These are phyloP conservation scores for Ogataea nakhonphanomensis DNA, from an alignment of 805 yeast genomes.

Conservation along the genomic window DNA sequence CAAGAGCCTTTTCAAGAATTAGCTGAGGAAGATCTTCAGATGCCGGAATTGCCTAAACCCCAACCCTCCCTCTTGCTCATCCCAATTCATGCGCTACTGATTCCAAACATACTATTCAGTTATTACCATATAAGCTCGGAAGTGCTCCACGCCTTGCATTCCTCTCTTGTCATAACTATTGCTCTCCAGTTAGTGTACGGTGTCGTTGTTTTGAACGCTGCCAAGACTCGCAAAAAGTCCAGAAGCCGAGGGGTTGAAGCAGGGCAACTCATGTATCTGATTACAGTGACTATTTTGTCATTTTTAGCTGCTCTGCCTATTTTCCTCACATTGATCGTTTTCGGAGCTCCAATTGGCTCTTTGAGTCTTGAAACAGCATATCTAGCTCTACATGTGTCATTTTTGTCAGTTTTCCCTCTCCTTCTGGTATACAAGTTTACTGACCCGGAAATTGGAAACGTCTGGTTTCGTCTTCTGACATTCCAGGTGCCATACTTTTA, in stretches of 20 bases:
- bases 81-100: conserved; percentile 32
- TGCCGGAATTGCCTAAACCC: conserved; percentile 14
- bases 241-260: conserved; percentile 4
- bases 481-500: conserved; percentile 30
- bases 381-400: conserved; percentile 58
- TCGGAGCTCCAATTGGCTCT: conserved; percentile 77
- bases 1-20: neutral
- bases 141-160: conserved; percentile 26
- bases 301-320: conserved; percentile 36
- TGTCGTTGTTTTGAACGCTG: conserved; percentile 32
- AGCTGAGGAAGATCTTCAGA: neutral
- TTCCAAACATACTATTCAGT: conserved; percentile 28
- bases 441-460: conserved; percentile 19
- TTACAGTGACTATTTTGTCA: conserved; percentile 33
- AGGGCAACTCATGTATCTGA: conserved; percentile 26
- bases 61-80: conserved; percentile 20
- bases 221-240: conserved; percentile 25
- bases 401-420: conserved; percentile 62
- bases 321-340: conserved; percentile 47
- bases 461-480: conserved; percentile 29
- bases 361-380: conserved; percentile 52
- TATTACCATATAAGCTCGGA: conserved; percentile 33
- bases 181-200: conserved; percentile 37
- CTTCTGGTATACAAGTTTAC: conserved; percentile 50
- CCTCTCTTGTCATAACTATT: conserved; percentile 29